Conservation (phyloP, 208 protist species). For the Acanthamoeba divionensis region DNA sequence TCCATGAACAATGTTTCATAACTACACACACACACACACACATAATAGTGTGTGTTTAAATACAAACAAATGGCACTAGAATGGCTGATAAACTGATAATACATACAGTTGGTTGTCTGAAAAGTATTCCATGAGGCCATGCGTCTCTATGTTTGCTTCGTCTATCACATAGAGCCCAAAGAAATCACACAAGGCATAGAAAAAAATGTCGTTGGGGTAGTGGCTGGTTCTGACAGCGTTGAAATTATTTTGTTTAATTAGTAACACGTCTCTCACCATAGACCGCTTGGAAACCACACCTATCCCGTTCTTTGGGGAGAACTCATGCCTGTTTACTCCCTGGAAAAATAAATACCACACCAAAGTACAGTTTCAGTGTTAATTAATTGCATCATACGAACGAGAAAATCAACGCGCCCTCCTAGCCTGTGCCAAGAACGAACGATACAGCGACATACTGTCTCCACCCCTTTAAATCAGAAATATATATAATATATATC, state of each 20-base stretch:
- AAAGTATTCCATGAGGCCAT: constrained; percentile 55
- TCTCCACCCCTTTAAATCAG: too few relatives aligned
- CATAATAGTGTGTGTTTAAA: too few relatives aligned
- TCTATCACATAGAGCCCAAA: constrained; percentile 69
- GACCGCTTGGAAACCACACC: not conserved
- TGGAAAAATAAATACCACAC: too few relatives aligned
- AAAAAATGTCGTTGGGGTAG: constrained; percentile 66
- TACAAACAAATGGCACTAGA: too few relatives aligned
- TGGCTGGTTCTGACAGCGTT: constrained; percentile 72
- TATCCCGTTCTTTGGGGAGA: constrained; percentile 15
- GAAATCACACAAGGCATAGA: constrained; percentile 64
- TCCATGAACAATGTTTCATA: constrained; percentile 29
- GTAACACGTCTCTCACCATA: constrained; percentile 55
- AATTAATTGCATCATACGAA: too few relatives aligned
- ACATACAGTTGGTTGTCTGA: not conserved
- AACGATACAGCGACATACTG: too few relatives aligned
- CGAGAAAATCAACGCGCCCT: too few relatives aligned
- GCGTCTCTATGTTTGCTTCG: constrained; percentile 76
- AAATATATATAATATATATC: too few relatives aligned
- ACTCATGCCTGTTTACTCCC: constrained; percentile 45
- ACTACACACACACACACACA: not conserved
- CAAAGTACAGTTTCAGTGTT: too few relatives aligned
- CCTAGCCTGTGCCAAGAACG: too few relatives aligned
- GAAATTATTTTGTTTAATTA: constrained; percentile 70
- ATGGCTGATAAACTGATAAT: not conserved